Evolutionary conservation across 75 land plant species (phyloP).

Genomic region (Sequoia sempervirens): DNA sequence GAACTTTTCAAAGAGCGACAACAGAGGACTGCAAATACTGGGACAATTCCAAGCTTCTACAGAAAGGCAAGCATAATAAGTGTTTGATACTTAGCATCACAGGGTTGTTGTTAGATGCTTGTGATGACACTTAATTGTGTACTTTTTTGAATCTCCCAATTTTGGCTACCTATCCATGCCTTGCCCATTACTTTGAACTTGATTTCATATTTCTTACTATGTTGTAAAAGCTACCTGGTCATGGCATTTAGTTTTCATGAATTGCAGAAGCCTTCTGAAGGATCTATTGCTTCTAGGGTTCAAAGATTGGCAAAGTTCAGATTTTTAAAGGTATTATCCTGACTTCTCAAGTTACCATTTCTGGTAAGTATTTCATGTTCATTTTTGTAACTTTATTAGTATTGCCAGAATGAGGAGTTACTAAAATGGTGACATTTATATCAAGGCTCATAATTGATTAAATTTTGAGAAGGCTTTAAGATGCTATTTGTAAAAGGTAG

Average conservation of each 20-base stretch:
- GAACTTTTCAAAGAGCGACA: slow-evolving; percentile 53
- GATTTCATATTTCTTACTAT: slow-evolving; percentile 2
- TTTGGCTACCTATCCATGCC: neutral
- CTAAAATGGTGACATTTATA: neutral
- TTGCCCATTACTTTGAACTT: slow-evolving; percentile 1
- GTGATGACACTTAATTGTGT: neutral
- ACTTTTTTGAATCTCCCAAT: neutral
- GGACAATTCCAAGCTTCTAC: too few species aligned
- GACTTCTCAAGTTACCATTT: neutral
- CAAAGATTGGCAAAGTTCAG: slow-evolving; percentile 87
- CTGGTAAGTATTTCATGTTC: neutral
- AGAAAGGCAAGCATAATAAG: neutral
- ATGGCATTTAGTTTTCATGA: neutral
- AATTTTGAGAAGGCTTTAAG: neutral
- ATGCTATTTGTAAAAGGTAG: neutral
- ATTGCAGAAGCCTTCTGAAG: slow-evolving; percentile 92
- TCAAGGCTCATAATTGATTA: neutral
- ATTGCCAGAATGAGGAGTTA: neutral
- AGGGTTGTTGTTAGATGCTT: slow-evolving; percentile 3
- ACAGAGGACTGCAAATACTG: too few species aligned
- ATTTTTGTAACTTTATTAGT: neutral
- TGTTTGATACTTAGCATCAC: slow-evolving; percentile 3
- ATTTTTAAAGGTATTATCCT: slow-evolving; percentile 73
- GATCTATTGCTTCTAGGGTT: slow-evolving; percentile 82
- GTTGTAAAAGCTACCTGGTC: neutral